A percentile compares a stretch with the other conserved stretches of the same genome.
phyloP scores from a whole-genome alignment of 345 rosid species.

The Lagerstroemia speciosa region DNA sequence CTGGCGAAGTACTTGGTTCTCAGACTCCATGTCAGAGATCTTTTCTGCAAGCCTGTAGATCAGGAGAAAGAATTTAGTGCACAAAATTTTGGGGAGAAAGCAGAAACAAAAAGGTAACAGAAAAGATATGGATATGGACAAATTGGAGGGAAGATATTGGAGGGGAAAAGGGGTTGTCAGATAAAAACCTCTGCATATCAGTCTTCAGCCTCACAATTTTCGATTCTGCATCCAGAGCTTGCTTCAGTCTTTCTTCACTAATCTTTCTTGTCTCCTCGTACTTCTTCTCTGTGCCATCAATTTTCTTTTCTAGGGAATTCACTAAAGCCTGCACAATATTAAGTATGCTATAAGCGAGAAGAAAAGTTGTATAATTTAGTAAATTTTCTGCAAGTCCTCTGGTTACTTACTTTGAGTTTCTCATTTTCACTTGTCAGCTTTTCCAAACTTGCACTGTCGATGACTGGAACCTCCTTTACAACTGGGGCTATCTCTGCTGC shows the following conservation, averaged over 20 bases:
- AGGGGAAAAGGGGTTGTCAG: neutral
- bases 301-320: slow-evolving; percentile 66
- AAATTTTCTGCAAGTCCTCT: neutral
- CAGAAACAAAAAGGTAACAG: neutral
- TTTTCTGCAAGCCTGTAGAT: slow-evolving; percentile 81
- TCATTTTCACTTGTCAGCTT: slow-evolving; percentile 82
- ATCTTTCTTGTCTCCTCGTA: slow-evolving; percentile 65
- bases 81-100: neutral
- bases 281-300: slow-evolving; percentile 83
- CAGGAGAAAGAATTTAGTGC: slow-evolving; percentile 10
- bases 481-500: slow-evolving; percentile 63
- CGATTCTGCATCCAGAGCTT: slow-evolving; percentile 84
- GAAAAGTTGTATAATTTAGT: neutral
- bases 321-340: slow-evolving; percentile 53
- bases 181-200: slow-evolving; percentile 68
- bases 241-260: slow-evolving; percentile 90
- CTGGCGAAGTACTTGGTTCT: slow-evolving; percentile 77
- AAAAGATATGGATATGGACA: neutral
- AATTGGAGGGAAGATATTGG: neutral
- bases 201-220: slow-evolving; percentile 75
- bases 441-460: slow-evolving; percentile 63
- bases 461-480: slow-evolving; percentile 77
- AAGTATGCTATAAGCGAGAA: slow-evolving; percentile 2
- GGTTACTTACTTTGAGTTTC: slow-evolving; percentile 66
- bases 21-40: slow-evolving; percentile 72